A percentile compares a stretch with the other conserved stretches of the same genome.
Conservation (phyloP, 2,329 filamentous ascomycete genomes). For the Sphaerulina musiva region DNA sequence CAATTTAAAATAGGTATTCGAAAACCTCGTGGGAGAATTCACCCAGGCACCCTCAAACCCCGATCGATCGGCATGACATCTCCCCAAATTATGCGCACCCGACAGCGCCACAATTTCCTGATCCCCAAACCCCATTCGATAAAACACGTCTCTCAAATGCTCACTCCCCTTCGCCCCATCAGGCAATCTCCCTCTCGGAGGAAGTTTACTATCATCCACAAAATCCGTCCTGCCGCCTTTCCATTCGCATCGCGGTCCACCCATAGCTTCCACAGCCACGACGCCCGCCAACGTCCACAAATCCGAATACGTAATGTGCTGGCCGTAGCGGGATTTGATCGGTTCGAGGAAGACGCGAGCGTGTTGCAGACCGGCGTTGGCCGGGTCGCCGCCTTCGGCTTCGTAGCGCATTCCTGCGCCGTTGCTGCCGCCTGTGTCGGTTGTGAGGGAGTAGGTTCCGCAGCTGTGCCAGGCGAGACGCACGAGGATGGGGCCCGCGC, state of each 20-base stretch:
- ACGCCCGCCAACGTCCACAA: constrained; percentile 58
- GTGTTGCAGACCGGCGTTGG: constrained; percentile 59
- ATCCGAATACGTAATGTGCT: constrained; percentile 58
- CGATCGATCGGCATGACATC: constrained; percentile 50
- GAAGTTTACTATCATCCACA: constrained; percentile 54
- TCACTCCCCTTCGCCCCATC: constrained; percentile 50
- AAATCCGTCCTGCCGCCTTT: constrained; percentile 54
- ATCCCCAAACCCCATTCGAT: constrained; percentile 56
- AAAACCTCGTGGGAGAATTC: constrained; percentile 48
- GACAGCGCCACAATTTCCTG: constrained; percentile 54
- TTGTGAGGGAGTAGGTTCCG: constrained; percentile 54
- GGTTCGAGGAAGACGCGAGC: constrained; percentile 59
- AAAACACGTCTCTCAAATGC: constrained; percentile 52
- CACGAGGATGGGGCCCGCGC: constrained; percentile 57
- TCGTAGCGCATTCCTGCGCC: constrained; percentile 62
- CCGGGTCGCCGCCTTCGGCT: constrained; percentile 56
- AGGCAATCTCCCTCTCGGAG: constrained; percentile 52
- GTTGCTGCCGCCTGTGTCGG: constrained; percentile 58
- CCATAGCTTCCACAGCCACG: constrained; percentile 55
- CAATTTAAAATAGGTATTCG: constrained; percentile 53
- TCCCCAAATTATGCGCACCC: constrained; percentile 52
- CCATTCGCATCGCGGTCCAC: constrained; percentile 54
- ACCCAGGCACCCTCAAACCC: constrained; percentile 54
- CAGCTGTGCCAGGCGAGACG: constrained; percentile 60
- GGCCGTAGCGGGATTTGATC: constrained; percentile 52